These are phyloP conservation scores for Ceratocystis variospora DNA, from an alignment of 2,329 filamentous ascomycete species.

Conservation along the genomic window DNA sequence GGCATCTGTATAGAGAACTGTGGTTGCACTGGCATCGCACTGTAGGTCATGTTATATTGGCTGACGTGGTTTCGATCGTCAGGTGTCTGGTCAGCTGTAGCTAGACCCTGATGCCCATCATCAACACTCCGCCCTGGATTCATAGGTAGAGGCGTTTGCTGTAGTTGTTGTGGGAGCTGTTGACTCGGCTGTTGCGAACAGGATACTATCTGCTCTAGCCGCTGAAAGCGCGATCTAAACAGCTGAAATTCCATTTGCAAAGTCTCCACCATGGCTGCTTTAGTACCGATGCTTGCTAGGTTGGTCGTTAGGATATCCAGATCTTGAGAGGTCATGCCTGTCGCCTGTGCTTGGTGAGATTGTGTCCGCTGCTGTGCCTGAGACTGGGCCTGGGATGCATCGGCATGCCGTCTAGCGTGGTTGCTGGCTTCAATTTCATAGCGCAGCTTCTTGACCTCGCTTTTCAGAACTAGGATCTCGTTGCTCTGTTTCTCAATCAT, in stretches of 20 bases:
- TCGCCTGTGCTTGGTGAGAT: conserved; percentile 13
- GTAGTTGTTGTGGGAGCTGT: not conserved
- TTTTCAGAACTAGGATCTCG: conserved; percentile 21
- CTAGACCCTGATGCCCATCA: not conserved
- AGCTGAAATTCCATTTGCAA: conserved; percentile 33
- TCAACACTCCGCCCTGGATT: not conserved
- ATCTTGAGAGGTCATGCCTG: conserved; percentile 23
- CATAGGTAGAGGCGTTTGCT: not conserved
- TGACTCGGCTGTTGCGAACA: not conserved
- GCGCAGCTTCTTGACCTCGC: conserved; percentile 20
- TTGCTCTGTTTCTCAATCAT: conserved; percentile 22
- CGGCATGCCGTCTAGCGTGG: conserved; percentile 24
- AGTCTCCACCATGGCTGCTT: conserved; percentile 29
- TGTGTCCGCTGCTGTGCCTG: conserved; percentile 18
- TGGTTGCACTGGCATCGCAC: not conserved
- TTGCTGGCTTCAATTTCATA: conserved; percentile 24
- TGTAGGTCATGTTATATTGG: not conserved
- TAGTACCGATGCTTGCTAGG: conserved; percentile 29
- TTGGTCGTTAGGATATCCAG: conserved; percentile 30
- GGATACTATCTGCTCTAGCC: conserved; percentile 24
- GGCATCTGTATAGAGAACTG: not conserved
- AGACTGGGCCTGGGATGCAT: conserved; percentile 24
- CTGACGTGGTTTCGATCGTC: not conserved
- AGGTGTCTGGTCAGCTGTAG: not conserved
- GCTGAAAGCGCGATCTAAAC: conserved; percentile 28